Conservation (phyloP, 495 filamentous ascomycete species). For the Hyphodiscus hymeniophilus region DNA sequence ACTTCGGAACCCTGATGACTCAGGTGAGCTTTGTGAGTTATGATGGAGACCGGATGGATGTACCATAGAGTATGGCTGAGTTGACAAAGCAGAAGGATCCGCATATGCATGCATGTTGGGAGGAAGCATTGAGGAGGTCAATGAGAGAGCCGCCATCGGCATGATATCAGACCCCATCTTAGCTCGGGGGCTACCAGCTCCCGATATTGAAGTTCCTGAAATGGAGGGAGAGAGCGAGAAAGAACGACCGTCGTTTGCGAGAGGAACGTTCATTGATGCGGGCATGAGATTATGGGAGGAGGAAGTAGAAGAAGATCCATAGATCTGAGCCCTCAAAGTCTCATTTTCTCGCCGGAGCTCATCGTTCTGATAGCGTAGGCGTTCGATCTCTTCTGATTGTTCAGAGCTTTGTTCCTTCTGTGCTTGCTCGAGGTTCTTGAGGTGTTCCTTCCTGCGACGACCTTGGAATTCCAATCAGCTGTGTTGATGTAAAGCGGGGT, state of each 20-base stretch:
- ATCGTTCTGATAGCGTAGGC: constrained; percentile 25
- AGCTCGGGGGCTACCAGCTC: constrained; percentile 20
- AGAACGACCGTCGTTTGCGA: constrained; percentile 13
- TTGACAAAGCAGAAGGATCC: constrained; percentile 18
- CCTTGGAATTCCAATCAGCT: constrained; percentile 17
- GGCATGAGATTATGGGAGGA: constrained; percentile 15
- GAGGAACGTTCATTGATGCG: constrained; percentile 6
- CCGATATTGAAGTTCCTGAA: constrained; percentile 20
- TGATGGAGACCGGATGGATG: constrained; percentile 24
- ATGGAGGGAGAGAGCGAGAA: constrained; percentile 24
- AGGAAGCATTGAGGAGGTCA: constrained; percentile 23
- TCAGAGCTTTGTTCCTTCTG: constrained; percentile 27
- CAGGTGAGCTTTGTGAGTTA: constrained; percentile 26
- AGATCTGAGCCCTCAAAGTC: constrained; percentile 22
- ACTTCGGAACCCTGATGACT: constrained; percentile 26
- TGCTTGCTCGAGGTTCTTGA: constrained; percentile 29
- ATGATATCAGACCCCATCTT: constrained; percentile 22
- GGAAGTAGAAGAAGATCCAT: constrained; percentile 17
- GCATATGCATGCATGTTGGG: constrained; percentile 20
- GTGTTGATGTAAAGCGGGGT: too few relatives aligned
- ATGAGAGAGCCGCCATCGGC: constrained; percentile 21
- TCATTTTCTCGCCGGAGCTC: constrained; percentile 29
- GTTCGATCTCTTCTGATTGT: constrained; percentile 30
- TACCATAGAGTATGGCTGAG: constrained; percentile 26
- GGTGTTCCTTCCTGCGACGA: constrained; percentile 30